Percentiles rank a stretch among this genome's conserved stretches.
Conservation (phyloP, 805 yeast species). For the Starmerella asiatica region DNA sequence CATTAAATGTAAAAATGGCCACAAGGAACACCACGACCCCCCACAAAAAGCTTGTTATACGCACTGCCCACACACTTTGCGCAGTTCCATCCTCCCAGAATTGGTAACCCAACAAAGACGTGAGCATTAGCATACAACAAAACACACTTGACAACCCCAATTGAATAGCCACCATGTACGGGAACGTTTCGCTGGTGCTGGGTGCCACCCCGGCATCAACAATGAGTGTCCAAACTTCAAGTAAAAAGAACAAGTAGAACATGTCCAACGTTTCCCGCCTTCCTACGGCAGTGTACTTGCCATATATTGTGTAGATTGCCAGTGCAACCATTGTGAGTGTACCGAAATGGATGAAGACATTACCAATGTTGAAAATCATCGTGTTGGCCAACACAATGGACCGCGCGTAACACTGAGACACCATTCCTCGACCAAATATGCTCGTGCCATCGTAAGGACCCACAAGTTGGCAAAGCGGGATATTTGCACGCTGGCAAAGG, state of each 20-base stretch:
- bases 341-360: slow-evolving; percentile 72
- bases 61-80: slow-evolving; percentile 44
- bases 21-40: slow-evolving; percentile 56
- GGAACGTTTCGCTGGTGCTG: slow-evolving; percentile 60
- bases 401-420: slow-evolving; percentile 73
- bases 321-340: slow-evolving; percentile 51
- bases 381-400: slow-evolving; percentile 83
- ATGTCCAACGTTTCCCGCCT: slow-evolving; percentile 71
- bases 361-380: slow-evolving; percentile 75
- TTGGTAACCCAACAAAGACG: slow-evolving; percentile 75
- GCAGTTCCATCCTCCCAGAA: slow-evolving; percentile 89
- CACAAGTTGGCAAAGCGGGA: slow-evolving; percentile 70
- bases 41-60: slow-evolving; percentile 40
- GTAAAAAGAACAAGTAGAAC: slow-evolving; percentile 44
- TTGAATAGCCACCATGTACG: slow-evolving; percentile 74
- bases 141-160: slow-evolving; percentile 58
- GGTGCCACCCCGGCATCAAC: slow-evolving; percentile 92
- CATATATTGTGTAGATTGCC: slow-evolving; percentile 61
- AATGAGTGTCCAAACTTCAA: slow-evolving; percentile 52
- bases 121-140: slow-evolving; percentile 53
- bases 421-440: slow-evolving; percentile 39
- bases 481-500: slow-evolving; percentile 53
- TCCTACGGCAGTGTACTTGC: slow-evolving; percentile 90
- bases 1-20: slow-evolving; percentile 56
- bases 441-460: slow-evolving; percentile 32